Conservation (phyloP, 2,329 filamentous ascomycete genomes). For the Aspergillus uvarum region DNA sequence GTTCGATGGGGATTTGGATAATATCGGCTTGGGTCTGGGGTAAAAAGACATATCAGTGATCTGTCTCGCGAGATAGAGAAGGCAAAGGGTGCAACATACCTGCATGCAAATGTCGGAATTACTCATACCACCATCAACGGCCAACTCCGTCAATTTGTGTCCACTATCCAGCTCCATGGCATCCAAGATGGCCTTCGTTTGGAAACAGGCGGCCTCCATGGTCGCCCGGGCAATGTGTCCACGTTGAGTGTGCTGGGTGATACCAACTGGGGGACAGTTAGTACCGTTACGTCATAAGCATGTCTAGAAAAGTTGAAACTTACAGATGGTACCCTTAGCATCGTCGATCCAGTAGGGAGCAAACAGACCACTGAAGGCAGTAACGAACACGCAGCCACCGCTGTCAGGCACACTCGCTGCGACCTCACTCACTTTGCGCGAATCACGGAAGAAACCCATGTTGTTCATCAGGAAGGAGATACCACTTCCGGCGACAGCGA, state of each 20-base stretch:
- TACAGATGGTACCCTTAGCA: constrained; percentile 80
- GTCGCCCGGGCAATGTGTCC: constrained; percentile 88
- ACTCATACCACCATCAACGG: constrained; percentile 86
- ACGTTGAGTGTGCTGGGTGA: constrained; percentile 80
- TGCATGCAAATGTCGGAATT: constrained; percentile 89
- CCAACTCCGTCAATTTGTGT: constrained; percentile 70
- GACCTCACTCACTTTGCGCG: constrained; percentile 63
- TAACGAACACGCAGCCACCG: constrained; percentile 82
- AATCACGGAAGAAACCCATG: constrained; percentile 61
- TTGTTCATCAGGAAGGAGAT: constrained; percentile 74
- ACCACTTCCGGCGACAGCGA: constrained; percentile 77
- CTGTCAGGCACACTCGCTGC: constrained; percentile 69
- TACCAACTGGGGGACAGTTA: constrained; percentile 57
- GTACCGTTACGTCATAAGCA: background rate
- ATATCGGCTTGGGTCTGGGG: constrained; percentile 77
- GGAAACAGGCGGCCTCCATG: constrained; percentile 87
- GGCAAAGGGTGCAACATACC: constrained; percentile 38
- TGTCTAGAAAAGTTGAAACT: constrained; percentile 30
- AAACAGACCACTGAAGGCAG: constrained; percentile 86
- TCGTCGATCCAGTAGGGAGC: constrained; percentile 95
- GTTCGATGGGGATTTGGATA: constrained; percentile 77
- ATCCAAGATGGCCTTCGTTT: constrained; percentile 86
- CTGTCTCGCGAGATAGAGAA: background rate
- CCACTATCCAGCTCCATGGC: constrained; percentile 87
- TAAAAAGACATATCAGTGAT: constrained; percentile 13